Conservation (phyloP, 768 basidiomycete genomes). For the Lactifluus piperatus region DNA sequence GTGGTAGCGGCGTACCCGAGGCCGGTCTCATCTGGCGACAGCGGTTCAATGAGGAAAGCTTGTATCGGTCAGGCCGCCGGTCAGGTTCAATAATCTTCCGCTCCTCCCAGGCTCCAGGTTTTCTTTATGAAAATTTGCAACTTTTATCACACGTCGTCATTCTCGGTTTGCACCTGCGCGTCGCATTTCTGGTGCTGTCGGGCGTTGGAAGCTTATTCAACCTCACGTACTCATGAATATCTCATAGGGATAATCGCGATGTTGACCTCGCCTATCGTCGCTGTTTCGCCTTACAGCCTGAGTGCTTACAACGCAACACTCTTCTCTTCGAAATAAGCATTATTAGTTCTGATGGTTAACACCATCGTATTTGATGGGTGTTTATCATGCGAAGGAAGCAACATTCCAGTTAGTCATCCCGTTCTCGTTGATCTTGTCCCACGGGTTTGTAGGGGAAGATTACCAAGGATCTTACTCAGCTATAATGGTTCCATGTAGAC, state of each 20-base stretch:
- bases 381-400: not conserved
- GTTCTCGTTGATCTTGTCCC: too few species aligned
- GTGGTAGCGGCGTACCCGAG: too few species aligned
- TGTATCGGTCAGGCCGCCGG: too few species aligned
- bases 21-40: not conserved
- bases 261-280: not conserved
- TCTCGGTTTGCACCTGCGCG: not conserved
- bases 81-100: not conserved
- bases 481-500: too few species aligned
- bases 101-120: not conserved
- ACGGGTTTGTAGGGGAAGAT: too few species aligned
- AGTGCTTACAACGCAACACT: not conserved
- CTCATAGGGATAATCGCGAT: not conserved
- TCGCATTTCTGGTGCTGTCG: too few species aligned
- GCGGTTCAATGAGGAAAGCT: not conserved
- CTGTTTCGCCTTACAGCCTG: not conserved
- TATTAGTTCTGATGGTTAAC: too few species aligned
- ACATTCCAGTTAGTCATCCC: too few species aligned
- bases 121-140: not conserved
- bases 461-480: too few species aligned
- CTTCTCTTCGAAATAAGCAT: not conserved
- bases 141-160: not conserved
- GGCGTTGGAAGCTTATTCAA: too few species aligned
- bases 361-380: too few species aligned
- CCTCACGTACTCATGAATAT: too few species aligned